Conservation (phyloP, 352 stramenopile genomes). For the Nannochloropsis limnetica region DNA sequence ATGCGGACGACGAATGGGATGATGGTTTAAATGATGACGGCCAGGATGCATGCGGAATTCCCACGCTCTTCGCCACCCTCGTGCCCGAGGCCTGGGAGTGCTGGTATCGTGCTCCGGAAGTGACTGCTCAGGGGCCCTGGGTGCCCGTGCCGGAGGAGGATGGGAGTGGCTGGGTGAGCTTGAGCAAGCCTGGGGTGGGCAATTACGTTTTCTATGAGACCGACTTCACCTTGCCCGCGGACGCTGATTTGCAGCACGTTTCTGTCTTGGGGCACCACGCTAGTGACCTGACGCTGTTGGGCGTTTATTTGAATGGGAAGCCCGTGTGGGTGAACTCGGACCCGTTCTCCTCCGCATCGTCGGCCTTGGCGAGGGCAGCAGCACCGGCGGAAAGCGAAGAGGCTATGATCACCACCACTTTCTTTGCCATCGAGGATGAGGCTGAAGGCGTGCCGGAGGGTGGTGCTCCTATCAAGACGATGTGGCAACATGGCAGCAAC, state of each 20-base stretch:
- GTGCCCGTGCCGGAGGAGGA: background rate
- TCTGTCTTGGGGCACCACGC: background rate
- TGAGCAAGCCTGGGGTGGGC: background rate
- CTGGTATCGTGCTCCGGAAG: background rate
- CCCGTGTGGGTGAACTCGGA: background rate
- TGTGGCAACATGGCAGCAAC: background rate
- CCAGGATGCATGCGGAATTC: too few species aligned
- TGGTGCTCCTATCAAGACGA: background rate
- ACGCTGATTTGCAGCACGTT: background rate
- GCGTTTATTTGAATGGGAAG: background rate
- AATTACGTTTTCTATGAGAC: background rate
- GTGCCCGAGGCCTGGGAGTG: background rate
- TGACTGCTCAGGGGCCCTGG: background rate
- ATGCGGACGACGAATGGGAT: too few species aligned
- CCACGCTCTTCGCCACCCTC: background rate
- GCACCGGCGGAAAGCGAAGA: background rate
- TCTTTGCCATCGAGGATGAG: background rate
- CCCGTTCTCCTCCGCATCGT: background rate
- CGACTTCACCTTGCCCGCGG: background rate
- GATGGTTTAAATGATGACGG: too few species aligned
- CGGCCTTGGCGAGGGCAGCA: too few species aligned
- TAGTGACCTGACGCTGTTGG: background rate
- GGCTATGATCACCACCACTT: background rate
- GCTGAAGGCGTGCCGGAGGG: background rate
- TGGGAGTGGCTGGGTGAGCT: background rate